These are phyloP conservation scores for Naumovozyma castellii DNA, from an alignment of 805 yeast species.

Conservation along the genomic window DNA sequence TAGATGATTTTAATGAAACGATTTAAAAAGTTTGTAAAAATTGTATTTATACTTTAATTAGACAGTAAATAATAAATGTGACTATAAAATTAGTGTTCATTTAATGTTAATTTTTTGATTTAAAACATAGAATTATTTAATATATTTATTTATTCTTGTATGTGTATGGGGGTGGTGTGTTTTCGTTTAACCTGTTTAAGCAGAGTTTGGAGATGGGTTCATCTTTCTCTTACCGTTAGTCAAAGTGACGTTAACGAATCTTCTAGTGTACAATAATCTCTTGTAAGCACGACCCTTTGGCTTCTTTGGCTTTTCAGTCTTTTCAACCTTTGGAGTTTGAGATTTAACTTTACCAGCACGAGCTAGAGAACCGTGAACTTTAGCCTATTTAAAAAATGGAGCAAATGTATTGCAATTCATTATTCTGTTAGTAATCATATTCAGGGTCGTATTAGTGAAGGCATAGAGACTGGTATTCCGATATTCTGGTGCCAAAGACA, in stretches of 20 bases:
- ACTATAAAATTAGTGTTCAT: constrained; percentile 1
- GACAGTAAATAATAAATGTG: background rate
- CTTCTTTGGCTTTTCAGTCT: constrained; percentile 88
- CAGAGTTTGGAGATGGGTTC: constrained; percentile 58
- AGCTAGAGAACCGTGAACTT: constrained; percentile 99
- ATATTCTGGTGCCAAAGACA: too few relatives aligned
- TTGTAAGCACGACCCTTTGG: constrained; percentile 99
- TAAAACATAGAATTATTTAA: too few relatives aligned
- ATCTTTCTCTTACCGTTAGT: constrained; percentile 96
- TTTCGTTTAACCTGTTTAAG: constrained; percentile 3
- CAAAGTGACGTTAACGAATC: constrained; percentile 96
- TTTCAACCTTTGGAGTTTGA: constrained; percentile 99
- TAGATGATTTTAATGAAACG: too few relatives aligned
- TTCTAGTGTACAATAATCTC: constrained; percentile 97
- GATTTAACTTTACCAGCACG: constrained; percentile 99
- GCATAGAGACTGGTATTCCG: too few relatives aligned
- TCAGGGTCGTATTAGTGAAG: too few relatives aligned
- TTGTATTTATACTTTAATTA: constrained; percentile 1
- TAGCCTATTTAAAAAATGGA: constrained; percentile 64
- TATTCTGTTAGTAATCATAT: background rate
- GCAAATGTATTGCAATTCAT: background rate
- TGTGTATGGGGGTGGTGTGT: background rate
- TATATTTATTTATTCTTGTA: too few relatives aligned
- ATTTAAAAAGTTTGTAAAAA: too few relatives aligned
- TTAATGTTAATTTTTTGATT: too few relatives aligned